phyloP scores from a whole-genome alignment of 2,329 filamentous ascomycete genomes.

The Ophiostoma ulmi region DNA sequence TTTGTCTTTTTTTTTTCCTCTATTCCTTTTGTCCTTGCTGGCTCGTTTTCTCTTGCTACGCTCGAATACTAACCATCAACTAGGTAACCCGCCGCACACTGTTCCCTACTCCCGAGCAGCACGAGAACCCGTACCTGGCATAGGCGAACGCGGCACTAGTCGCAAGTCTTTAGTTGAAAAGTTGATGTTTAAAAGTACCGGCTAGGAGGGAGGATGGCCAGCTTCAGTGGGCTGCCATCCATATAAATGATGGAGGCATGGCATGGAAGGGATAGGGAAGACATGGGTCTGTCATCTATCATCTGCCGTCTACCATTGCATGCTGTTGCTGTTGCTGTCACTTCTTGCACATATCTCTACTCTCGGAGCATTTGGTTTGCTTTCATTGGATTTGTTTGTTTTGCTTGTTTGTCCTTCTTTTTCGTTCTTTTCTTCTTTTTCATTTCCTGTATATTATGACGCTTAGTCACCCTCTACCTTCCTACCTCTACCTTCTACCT shows the following conservation, averaged over 20 bases:
- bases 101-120: constrained; percentile 27
- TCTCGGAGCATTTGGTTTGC: constrained; percentile 18
- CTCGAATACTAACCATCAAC: constrained; percentile 3
- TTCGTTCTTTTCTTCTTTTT: neutral
- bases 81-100: constrained; percentile 29
- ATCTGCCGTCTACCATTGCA: neutral
- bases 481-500: neutral
- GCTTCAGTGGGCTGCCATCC: neutral
- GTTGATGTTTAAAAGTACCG: neutral
- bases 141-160: neutral
- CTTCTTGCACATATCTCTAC: constrained; percentile 23
- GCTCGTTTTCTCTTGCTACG: neutral
- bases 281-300: neutral
- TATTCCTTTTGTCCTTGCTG: neutral
- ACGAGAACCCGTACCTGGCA: constrained; percentile 2
- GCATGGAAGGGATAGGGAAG: neutral
- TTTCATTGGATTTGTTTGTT: constrained; percentile 9
- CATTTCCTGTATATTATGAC: neutral
- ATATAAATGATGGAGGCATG: neutral
- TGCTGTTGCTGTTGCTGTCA: neutral
- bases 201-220: neutral
- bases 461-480: neutral
- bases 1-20: neutral
- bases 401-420: neutral
- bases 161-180: neutral